Base-by-base conservation (phyloP, 345 rosid species). In the Mercurialis annua region DNA sequence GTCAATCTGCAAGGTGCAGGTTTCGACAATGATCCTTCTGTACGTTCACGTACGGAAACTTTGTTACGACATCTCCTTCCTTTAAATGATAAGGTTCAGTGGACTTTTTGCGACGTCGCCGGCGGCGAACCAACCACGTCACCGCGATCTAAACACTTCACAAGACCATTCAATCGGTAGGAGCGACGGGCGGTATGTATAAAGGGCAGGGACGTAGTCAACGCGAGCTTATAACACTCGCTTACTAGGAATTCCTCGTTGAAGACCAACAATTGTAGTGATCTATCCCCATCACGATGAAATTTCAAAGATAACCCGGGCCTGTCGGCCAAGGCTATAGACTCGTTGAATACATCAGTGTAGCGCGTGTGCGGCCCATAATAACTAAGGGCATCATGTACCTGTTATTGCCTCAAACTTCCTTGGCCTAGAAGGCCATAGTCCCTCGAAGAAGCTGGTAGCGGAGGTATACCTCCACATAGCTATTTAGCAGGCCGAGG, bases 351-450 rank as follows among this genome's bases (percentile, higher is more conserved):
- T 67, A 67, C 71, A 56, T 67, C 71, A 42, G 54, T 55, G 18
- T 49, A 55, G 71, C 71, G 62, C 64, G 63, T 62, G 64, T 56
- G n/a, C n/a, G n/a, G n/a, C n/a, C n/a, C n/a, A n/a, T n/a, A 67
- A 67, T 55, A 67, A 52, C 51, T 53, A 66, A 66, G 69, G 69
- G 50, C 69, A 53, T 66, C 69, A 66, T 50, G 36, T 34, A 46
- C 49, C n/a, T 46, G 49, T 8, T 46, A 46, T 46, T 46, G 49
- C 49, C 49, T 46, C 49, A 46, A 40, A 40, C 44, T 40, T 40
- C 44, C 44, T 40, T 40, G 44, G 44, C 44, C 44, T 40, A 40
- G 44, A 40, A 40, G 44, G 44, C 44, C 44, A 40, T 40, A 40
- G 44, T 40, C 44, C 44, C 44, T 40, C 44, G 8, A 40, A 40